Conservation (phyloP, 768 basidiomycete species). For the Dendrothele bispora region DNA sequence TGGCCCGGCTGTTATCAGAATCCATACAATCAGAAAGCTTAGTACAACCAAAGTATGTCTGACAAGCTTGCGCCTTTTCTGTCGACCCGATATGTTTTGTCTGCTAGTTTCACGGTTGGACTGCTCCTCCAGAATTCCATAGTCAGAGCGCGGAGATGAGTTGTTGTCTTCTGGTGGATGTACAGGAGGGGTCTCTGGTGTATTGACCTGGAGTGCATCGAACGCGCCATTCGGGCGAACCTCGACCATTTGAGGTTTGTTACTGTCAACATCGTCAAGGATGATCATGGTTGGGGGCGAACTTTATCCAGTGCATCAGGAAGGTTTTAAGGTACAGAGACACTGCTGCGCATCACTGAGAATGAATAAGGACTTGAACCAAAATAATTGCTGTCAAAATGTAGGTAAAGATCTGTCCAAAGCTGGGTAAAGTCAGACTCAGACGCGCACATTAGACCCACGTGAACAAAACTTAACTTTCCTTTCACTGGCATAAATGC, state of each 20-base stretch:
- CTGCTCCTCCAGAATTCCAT: neutral
- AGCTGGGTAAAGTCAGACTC: neutral
- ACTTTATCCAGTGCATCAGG: neutral
- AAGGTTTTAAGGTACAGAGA: neutral
- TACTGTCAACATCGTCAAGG: neutral
- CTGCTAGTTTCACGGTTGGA: neutral
- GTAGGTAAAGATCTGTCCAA: neutral
- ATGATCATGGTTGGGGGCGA: neutral
- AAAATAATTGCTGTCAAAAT: neutral
- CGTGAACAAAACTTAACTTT: conserved; percentile 5
- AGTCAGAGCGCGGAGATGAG: neutral
- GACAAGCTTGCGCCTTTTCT: too few relatives aligned
- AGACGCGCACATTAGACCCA: neutral
- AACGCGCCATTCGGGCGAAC: neutral
- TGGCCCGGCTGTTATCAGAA: too few relatives aligned
- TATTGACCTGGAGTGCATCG: neutral
- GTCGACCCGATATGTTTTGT: neutral
- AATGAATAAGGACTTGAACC: neutral
- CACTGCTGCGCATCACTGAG: neutral
- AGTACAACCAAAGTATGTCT: too few relatives aligned
- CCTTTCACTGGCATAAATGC: conserved; percentile 23
- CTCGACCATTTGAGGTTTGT: neutral
- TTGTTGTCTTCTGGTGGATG: neutral
- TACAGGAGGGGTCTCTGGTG: neutral
- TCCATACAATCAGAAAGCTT: too few relatives aligned